Evolutionary conservation across 2,329 filamentous ascomycete species (phyloP), one percentile per base, ranked within the genome.

Genomic region (Colletotrichum sp.): DNA sequence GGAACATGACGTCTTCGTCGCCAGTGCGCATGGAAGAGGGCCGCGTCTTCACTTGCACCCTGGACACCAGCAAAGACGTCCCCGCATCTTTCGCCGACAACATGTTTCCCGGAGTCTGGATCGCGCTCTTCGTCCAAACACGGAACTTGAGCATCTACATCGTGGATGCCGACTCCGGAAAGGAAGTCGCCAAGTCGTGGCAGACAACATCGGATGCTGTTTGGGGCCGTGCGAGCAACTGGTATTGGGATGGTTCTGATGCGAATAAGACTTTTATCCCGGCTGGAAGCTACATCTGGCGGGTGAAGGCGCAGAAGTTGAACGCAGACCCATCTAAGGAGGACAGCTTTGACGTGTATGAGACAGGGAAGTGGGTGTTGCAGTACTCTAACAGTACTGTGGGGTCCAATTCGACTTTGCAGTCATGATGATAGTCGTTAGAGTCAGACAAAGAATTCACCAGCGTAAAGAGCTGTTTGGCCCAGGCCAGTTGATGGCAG

Each of bases 231-330:
- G 34, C 4, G 3, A n/a, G 30, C 6, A 26, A 18, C 1, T 75
- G 72, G 72, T 75, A 72, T 12, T 72, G 72, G 72, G 62, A 75
- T 3, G 72, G 72, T 2, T 57, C 69, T 8, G 72, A 75, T 12
- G 72, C 12, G 4, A 57, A 72, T n/a, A 75, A 72, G 28, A 24
- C 52, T 1, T 66, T 39, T 18, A 24, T 72, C 6, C 62, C 72
- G 1, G 52, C 52, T 5, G 72, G 72, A 4, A 75, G 18, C 3
- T 72, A 72, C 28, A 44, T 39, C 8, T 75, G 69, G 72, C 55
- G 39, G 6, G 52, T 72, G 5, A 67, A 63, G 36, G 16, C 72
- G 8, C 62, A 60, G 1, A 71, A 16, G 26, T 2, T 75, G 28
- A 60, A 63, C 32, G 72, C 49, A 0, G 16, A 72, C 6, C 62